Base-by-base conservation (phyloP, 805 yeast genomes). In the Kodamaea laetipori region DNA sequence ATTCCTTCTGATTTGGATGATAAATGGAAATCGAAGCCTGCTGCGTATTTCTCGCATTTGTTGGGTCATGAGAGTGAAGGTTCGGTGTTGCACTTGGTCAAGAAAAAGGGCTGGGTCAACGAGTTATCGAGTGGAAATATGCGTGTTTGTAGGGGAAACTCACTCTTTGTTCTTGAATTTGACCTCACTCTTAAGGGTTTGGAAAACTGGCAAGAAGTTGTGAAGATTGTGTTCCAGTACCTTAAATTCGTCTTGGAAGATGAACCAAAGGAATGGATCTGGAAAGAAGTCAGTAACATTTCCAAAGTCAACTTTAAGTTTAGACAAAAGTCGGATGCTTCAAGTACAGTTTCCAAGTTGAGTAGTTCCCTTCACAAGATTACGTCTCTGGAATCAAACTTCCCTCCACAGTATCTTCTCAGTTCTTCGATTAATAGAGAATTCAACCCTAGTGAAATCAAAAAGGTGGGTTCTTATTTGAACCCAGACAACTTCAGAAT, bases 31-130 rank as follows among this genome's bases (percentile, higher is more conserved):
- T 74, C 76, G 17, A 80, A 80, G 52, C 95, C 97, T 0, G 74
- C 78, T 5, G 78, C 75, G 44, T 86, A 89, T 63, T 76, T 70
- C 51, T 79, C 90, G 15, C 97, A 94, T 61, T 70, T 94, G 41
- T 67, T 92, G 37, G 98, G 98, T 31, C 98, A 92, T 63, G 99
- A 92, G 67, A 86, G 94, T 37, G 74, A 82, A 38, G 98, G 98
- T 1, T 89, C 97, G 1, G 61, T 92, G 13, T 71, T 89, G 26
- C 77, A 82, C 44, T 76, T 73, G 50, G 76, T 92, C 51, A 92
- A 89, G 64, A 60, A 67, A 25, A 58, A 57, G 44, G 86, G 90
- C 10, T 86, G 90, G 89, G 96, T 92, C 5, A 84, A 79, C 52
- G 83, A 78, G 12, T 72, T 92, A 41, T 79, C 89, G 27, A 81